Evolutionary conservation across 2,329 filamentous ascomycete species (phyloP).

Genomic region (Penicillium freii): DNA sequence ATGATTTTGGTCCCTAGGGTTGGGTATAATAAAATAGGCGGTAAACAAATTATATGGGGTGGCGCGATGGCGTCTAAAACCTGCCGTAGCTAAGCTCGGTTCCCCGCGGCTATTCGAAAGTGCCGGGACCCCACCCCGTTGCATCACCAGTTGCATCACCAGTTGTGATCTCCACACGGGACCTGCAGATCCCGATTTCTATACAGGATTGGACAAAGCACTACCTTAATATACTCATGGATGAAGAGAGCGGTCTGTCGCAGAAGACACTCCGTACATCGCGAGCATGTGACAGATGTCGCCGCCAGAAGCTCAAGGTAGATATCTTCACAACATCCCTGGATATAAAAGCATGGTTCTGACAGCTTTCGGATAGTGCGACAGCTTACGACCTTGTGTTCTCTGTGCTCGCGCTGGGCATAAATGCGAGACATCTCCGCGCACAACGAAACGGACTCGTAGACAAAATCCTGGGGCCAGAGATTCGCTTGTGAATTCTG

Average conservation of each 20-base stretch:
- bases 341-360: conserved; percentile 35
- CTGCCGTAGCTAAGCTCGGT: no score
- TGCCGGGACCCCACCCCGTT: neutral
- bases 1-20: no score
- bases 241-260: neutral
- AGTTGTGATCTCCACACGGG: neutral
- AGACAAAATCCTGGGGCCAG: neutral
- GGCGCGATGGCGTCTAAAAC: no score
- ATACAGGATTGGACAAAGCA: neutral
- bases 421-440: conserved; percentile 18
- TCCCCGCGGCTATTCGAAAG: neutral
- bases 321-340: neutral
- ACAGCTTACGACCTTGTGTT: conserved; percentile 53
- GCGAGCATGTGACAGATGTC: conserved; percentile 22
- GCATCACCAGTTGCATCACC: neutral
- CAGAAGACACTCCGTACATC: conserved; percentile 5
- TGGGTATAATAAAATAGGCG: no score
- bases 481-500: neutral
- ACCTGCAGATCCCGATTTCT: neutral
- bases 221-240: neutral
- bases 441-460: neutral
- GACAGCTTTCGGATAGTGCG: conserved; percentile 19
- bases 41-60: no score
- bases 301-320: conserved; percentile 36
- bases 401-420: conserved; percentile 17